phyloP scores from a whole-genome alignment of 2,329 filamentous ascomycete species.

The Exophiala viscosa region DNA sequence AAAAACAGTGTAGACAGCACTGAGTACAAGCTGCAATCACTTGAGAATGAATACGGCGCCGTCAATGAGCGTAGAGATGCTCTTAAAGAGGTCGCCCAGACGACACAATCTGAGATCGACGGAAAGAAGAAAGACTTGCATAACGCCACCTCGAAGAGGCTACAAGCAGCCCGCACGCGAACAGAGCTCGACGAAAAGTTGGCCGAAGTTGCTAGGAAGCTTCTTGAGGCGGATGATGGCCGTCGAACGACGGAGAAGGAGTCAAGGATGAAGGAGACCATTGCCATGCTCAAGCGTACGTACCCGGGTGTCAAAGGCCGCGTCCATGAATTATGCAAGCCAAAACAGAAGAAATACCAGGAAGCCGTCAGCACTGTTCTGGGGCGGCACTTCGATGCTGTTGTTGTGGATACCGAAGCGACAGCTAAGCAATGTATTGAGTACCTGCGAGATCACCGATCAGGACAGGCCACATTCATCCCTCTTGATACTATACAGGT shows the following conservation, averaged over 20 bases:
- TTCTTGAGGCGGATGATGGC: slow-evolving; percentile 81
- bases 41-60: slow-evolving; percentile 66
- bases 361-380: slow-evolving; percentile 90
- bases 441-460: slow-evolving; percentile 85
- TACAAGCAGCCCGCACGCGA: slow-evolving; percentile 73
- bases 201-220: slow-evolving; percentile 71
- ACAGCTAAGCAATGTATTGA: slow-evolving; percentile 91
- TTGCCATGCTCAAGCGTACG: slow-evolving; percentile 81
- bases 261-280: slow-evolving; percentile 71
- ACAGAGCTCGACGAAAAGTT: slow-evolving; percentile 92
- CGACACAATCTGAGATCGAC: slow-evolving; percentile 73
- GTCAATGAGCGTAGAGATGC: slow-evolving; percentile 66
- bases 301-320: slow-evolving; percentile 89
- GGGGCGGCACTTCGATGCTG: slow-evolving; percentile 87
- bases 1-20: slow-evolving; percentile 81
- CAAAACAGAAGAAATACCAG: slow-evolving; percentile 95
- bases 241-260: slow-evolving; percentile 83
- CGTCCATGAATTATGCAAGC: slow-evolving; percentile 85
- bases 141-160: slow-evolving; percentile 74
- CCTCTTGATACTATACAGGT: slow-evolving; percentile 97
- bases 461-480: slow-evolving; percentile 87
- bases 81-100: slow-evolving; percentile 60
- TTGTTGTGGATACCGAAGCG: slow-evolving; percentile 93
- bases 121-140: slow-evolving; percentile 89
- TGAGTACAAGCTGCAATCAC: slow-evolving; percentile 67